Percentiles rank a stretch among this genome's conserved stretches.
Conservation (phyloP, 805 yeast species). For the Candida loeiensis region DNA sequence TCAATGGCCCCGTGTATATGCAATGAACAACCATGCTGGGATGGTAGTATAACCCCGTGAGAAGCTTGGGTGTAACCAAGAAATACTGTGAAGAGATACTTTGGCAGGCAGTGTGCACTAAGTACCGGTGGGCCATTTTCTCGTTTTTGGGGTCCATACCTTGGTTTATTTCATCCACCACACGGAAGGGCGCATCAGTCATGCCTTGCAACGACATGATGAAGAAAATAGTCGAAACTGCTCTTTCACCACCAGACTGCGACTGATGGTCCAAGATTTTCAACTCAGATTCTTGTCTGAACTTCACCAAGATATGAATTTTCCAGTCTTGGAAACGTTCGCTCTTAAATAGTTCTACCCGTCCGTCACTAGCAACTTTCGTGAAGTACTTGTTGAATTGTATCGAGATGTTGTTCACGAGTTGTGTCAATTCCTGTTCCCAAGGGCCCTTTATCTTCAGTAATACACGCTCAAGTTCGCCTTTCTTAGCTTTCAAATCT, state of each 20-base stretch:
- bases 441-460: slow-evolving; percentile 42
- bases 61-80: slow-evolving; percentile 85
- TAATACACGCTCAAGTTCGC: slow-evolving; percentile 34
- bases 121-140: slow-evolving; percentile 74
- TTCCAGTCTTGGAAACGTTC: slow-evolving; percentile 72
- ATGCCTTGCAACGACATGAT: slow-evolving; percentile 87
- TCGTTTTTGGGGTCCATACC: slow-evolving; percentile 98
- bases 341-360: slow-evolving; percentile 55
- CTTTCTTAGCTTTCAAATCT: slow-evolving; percentile 19
- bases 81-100: slow-evolving; percentile 72
- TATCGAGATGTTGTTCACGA: slow-evolving; percentile 54
- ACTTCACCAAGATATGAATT: slow-evolving; percentile 77
- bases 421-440: slow-evolving; percentile 56
- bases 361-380: slow-evolving; percentile 85
- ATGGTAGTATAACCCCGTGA: slow-evolving; percentile 74
- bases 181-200: slow-evolving; percentile 86
- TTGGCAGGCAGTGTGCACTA: slow-evolving; percentile 78
- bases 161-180: slow-evolving; percentile 97
- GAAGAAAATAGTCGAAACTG: slow-evolving; percentile 89
- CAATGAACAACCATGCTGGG: slow-evolving; percentile 81
- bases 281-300: slow-evolving; percentile 71
- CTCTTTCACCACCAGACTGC: slow-evolving; percentile 97
- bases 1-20: slow-evolving; percentile 30
- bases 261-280: slow-evolving; percentile 76
- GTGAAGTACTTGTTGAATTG: slow-evolving; percentile 66